Base-by-base conservation (phyloP, 148 eudicot genomes). In the Pharnaceum exiguum region DNA sequence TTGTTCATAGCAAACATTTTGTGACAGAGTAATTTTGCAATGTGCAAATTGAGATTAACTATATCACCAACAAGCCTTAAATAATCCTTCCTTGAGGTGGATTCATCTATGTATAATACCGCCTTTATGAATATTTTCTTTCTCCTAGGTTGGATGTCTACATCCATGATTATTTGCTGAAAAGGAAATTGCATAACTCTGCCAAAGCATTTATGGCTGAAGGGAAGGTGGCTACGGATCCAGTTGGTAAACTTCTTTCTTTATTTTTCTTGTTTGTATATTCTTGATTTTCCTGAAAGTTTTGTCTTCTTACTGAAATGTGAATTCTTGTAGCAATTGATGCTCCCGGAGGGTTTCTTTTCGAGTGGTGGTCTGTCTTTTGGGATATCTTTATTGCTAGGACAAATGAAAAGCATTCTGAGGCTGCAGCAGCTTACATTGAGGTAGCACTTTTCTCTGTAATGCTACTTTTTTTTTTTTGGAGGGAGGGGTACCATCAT, bases 311-410 rank as follows among this genome's bases (percentile, higher is more conserved):
- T n/a, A n/a, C n/a, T n/a, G n/a, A n/a, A n/a, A n/a, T n/a, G n/a
- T 15, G 45, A 26, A 51, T 51, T 38, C 25, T 79, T 63, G 69
- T 76, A 93, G 99, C 99, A 28, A 93, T 93, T 73, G 99, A 93
- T 78, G 99, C 99, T 28, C 99, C 99, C 48, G 99, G 99, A 32
- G 99, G 99, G 24, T 93, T 93, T 78, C 96, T 93, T 46, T 93
- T 93, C 45, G 99, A 93, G 70, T 93, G 99, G 99, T 93, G 99
- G 99, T 93, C 99, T 40, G 99, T 93, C 55, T 93, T 93, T 60
- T 93, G 99, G 99, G 99, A 93, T 65, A 88, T 93, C 10, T 93
- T 93, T 63, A 93, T 93, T 65, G 96, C 99, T 30, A 72, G 99
- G 75, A 93, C 99, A 30, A 93, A 88, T 64, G 96, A 86, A 72